A percentile compares a stretch with the other conserved stretches of the same genome.
Conservation (phyloP, 768 basidiomycete species). For the Lentinula boryana region DNA sequence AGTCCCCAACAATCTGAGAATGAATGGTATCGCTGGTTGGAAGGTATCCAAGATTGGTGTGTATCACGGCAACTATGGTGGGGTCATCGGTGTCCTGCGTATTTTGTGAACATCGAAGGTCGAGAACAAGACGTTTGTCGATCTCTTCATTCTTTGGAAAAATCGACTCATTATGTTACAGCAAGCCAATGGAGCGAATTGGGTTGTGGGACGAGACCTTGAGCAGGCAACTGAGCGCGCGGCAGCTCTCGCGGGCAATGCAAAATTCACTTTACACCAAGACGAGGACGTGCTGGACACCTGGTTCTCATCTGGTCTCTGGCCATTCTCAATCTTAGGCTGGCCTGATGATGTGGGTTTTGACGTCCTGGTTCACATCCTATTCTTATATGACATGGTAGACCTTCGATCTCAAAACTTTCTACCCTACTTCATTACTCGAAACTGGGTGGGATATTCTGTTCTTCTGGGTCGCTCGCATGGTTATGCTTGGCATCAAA, state of each 20-base stretch:
- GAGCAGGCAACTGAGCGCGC: conserved; percentile 79
- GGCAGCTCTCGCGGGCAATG: conserved; percentile 58
- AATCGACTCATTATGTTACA: conserved; percentile 18
- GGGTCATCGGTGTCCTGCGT: conserved; percentile 96
- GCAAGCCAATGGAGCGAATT: conserved; percentile 68
- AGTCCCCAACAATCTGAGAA: conserved; percentile 80
- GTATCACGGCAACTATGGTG: conserved; percentile 99
- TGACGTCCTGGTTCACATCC: background rate
- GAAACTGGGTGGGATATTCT: conserved; percentile 99
- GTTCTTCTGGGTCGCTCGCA: conserved; percentile 99
- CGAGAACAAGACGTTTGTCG: conserved; percentile 53
- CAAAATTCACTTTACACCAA: conserved; percentile 73
- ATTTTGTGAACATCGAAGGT: conserved; percentile 84
- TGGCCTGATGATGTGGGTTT: conserved; percentile 84
- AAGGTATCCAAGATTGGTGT: conserved; percentile 97
- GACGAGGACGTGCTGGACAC: conserved; percentile 98
- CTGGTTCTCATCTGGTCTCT: conserved; percentile 97
- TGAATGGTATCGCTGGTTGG: conserved; percentile 97
- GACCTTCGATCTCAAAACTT: conserved; percentile 73
- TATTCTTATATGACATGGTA: conserved; percentile 19
- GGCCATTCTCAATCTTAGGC: conserved; percentile 97
- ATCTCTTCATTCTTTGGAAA: background rate
- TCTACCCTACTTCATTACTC: conserved; percentile 86
- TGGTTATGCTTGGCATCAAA: conserved; percentile 89
- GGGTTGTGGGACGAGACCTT: conserved; percentile 83